Evolutionary conservation across 768 basidiomycete genomes (phyloP), one percentile per base, ranked within the genome.

Genomic region (Lactarius trivialis): DNA sequence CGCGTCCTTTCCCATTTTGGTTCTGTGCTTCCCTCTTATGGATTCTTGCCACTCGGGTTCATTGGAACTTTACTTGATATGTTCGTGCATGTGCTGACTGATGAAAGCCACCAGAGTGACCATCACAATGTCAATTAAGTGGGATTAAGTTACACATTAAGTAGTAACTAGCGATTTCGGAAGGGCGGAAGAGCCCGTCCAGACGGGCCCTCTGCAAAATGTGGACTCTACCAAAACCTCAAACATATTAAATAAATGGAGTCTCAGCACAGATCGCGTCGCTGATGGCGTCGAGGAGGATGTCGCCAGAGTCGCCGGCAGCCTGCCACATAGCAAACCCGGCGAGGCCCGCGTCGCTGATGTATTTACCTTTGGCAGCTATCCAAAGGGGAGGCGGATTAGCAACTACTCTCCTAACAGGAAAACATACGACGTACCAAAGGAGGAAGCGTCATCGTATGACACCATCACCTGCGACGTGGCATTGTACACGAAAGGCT

Each of bases 301-400:
- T 64, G 63, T 73, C 70, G 7, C 76, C 45, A 66, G 66, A 75
- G 67, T 81, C 80, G 30, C 81, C 76, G 6, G 73, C 78, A n/a
- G 73, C 70, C 61, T 82, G 75, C 68, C 78, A 81, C 73, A 80
- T 75, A 24, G 79, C 74, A 45, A 76, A 80, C 30, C 80, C 81
- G 12, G 49, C 66, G n/a, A 81, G 72, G n/a, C 72, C 70, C 1
- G 61, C 11, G 15, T 69, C 21, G 26, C 65, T 60, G 66, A 81
- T 79, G 60, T 68, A 81, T n/a, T 71, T 45, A 28, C 80, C 80
- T 69, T 81, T 81, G 54, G 72, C 75, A 50, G 73, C 78, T 78
- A 57, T 39, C 30, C 57, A 14, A 59, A 21, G 15, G 12, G 45
- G 68, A 37, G 11, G 21, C 37, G 15, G 26, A 41, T 48, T 11